Conservation (phyloP, 164 flowering plant species). For the Chimonanthus salicifolius region DNA sequence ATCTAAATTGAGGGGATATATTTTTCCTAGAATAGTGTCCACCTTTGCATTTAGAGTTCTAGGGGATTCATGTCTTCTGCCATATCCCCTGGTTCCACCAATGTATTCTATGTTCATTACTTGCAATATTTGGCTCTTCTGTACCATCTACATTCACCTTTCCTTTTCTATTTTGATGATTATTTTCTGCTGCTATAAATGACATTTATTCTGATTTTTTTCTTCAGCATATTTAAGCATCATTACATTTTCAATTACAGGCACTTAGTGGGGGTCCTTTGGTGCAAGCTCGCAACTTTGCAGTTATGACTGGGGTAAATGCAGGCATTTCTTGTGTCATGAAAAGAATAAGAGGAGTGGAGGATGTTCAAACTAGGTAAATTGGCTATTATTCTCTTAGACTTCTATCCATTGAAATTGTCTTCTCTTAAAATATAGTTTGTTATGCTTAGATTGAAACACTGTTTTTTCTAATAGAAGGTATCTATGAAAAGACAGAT, state of each 20-base stretch:
- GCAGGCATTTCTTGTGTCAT: conserved; percentile 87
- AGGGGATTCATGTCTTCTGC: no score
- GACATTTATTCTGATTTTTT: not conserved
- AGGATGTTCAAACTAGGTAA: conserved; percentile 84
- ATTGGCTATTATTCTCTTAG: not conserved
- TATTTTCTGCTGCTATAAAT: not conserved
- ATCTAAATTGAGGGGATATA: no score
- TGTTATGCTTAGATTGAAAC: not conserved
- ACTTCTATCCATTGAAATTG: not conserved
- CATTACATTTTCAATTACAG: conserved; percentile 25
- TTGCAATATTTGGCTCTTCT: not conserved
- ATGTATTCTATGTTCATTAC: not conserved
- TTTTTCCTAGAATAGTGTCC: no score
- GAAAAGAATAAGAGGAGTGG: conserved; percentile 89
- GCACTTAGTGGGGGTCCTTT: conserved; percentile 89
- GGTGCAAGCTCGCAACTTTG: conserved; percentile 94
- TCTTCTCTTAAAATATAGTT: not conserved
- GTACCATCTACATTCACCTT: not conserved
- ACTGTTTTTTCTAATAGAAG: not conserved
- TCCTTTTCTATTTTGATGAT: not conserved
- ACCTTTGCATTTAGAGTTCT: no score
- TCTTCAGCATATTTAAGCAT: not conserved
- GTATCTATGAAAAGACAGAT: not conserved
- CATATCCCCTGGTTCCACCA: no score
- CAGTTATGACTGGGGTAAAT: conserved; percentile 94